Percentiles rank a stretch among this genome's conserved stretches.
Conservation (phyloP, 805 yeast species). For the Metschnikowia dekortorum region DNA sequence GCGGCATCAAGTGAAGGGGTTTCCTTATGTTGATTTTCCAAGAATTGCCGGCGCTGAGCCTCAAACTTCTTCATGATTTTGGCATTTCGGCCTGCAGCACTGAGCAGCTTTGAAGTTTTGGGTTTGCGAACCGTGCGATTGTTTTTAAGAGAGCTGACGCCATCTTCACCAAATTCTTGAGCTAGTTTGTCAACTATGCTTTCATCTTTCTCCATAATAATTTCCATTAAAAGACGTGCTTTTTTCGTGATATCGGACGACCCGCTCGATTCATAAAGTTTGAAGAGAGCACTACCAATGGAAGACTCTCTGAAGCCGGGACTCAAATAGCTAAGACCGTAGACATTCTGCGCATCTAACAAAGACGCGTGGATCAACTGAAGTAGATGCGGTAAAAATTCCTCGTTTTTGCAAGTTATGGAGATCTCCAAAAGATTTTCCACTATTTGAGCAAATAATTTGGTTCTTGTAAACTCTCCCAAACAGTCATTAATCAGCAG, state of each 20-base stretch:
- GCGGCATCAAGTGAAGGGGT: neutral
- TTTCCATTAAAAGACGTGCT: slow-evolving; percentile 38
- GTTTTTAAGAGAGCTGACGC: slow-evolving; percentile 44
- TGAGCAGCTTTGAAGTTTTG: slow-evolving; percentile 49
- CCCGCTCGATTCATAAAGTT: slow-evolving; percentile 40
- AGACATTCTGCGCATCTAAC: slow-evolving; percentile 41
- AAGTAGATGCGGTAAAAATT: slow-evolving; percentile 54
- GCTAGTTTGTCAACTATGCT: slow-evolving; percentile 47
- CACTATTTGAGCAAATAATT: slow-evolving; percentile 51
- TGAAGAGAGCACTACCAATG: slow-evolving; percentile 40
- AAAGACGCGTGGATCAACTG: slow-evolving; percentile 68
- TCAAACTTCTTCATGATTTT: slow-evolving; percentile 60
- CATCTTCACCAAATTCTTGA: slow-evolving; percentile 54
- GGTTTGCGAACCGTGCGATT: slow-evolving; percentile 31
- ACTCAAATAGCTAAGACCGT: slow-evolving; percentile 38
- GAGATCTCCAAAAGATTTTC: slow-evolving; percentile 55
- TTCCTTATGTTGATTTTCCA: slow-evolving; percentile 26
- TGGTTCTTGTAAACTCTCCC: slow-evolving; percentile 49
- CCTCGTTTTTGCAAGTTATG: slow-evolving; percentile 47
- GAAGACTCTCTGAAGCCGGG: slow-evolving; percentile 47
- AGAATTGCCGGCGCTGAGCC: slow-evolving; percentile 45
- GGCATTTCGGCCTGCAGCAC: slow-evolving; percentile 60
- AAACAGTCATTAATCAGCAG: slow-evolving; percentile 35
- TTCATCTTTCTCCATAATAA: slow-evolving; percentile 46
- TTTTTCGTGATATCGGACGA: slow-evolving; percentile 47